Evolutionary conservation across 345 rosid species (phyloP).

Genomic region (Populus tremula): DNA sequence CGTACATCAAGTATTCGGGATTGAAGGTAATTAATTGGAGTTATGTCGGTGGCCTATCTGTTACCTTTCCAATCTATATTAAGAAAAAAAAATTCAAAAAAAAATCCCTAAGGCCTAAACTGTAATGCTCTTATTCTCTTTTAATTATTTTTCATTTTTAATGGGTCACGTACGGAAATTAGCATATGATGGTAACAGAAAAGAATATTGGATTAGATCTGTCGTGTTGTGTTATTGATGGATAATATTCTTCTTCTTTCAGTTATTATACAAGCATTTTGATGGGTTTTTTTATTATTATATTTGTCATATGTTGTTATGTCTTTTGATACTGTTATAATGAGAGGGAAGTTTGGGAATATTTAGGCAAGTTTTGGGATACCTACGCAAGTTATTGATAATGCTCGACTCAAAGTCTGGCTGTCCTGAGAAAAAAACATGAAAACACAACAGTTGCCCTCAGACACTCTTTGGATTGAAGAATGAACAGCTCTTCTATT

Average conservation of each 20-base stretch:
- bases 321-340: not conserved
- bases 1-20: not conserved
- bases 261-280: too few species aligned
- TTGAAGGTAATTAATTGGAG: not conserved
- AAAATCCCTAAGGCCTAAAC: not conserved
- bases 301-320: not conserved
- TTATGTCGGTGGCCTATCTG: not conserved
- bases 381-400: not conserved
- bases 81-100: not conserved
- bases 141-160: not conserved
- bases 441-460: not conserved
- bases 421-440: not conserved
- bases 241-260: too few species aligned
- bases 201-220: not conserved
- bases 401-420: not conserved
- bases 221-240: not conserved
- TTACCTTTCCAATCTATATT: not conserved
- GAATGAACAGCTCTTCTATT: not conserved
- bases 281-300: not conserved
- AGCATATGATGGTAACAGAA: not conserved
- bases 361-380: too few species aligned
- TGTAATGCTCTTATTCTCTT: not conserved
- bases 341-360: not conserved
- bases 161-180: not conserved
- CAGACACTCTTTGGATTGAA: not conserved